phyloP scores from a whole-genome alignment of 768 basidiomycete genomes.

The Tricholoma matsutake region DNA sequence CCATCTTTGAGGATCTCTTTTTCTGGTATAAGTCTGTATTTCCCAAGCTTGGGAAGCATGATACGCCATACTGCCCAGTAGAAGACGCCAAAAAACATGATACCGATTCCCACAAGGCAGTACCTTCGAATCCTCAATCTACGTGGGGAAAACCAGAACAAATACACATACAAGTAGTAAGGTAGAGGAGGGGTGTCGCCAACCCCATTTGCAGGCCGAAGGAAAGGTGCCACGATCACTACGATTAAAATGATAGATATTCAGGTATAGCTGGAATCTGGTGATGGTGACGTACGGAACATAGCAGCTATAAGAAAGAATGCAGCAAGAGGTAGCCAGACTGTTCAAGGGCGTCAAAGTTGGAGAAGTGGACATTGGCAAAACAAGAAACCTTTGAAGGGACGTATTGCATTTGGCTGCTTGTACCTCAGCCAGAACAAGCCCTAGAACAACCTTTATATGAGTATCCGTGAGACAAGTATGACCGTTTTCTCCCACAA shows the following conservation, averaged over 20 bases:
- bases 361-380: background rate
- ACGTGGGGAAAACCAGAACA: background rate
- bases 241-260: background rate
- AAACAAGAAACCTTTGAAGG: constrained; percentile 45
- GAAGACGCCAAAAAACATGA: background rate
- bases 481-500: background rate
- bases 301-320: background rate
- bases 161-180: constrained; percentile 44
- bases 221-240: constrained; percentile 57
- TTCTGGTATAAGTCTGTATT: background rate
- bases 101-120: background rate
- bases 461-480: background rate
- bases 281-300: background rate
- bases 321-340: background rate
- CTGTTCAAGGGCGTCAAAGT: background rate
- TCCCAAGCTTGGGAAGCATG: background rate
- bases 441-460: constrained; percentile 28
- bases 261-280: background rate
- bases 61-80: background rate
- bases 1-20: background rate
- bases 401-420: constrained; percentile 42
- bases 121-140: background rate
- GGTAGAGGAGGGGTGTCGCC: constrained; percentile 62
- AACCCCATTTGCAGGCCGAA: constrained; percentile 50
- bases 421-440: constrained; percentile 55